phyloP scores from a whole-genome alignment of 257 asterid species.

The Solanum chmielewskii region DNA sequence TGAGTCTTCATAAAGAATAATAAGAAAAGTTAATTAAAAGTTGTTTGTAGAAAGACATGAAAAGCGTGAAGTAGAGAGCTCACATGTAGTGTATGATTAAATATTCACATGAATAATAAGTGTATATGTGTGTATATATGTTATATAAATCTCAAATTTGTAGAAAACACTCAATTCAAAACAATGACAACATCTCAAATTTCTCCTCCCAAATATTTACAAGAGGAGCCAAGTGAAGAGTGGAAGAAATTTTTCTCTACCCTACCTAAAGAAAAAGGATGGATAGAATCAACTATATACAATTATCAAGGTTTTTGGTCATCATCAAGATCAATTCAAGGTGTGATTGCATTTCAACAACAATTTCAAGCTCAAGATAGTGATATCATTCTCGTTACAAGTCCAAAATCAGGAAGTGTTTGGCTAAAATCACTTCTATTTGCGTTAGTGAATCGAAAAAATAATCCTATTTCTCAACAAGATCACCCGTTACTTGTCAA shows the following conservation, averaged over 20 bases:
- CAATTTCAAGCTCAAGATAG: constrained; percentile 15
- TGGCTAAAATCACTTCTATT: not conserved
- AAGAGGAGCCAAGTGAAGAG: not conserved
- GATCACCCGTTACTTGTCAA: constrained; percentile 4
- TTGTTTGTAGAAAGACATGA: not conserved
- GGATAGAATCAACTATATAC: constrained; percentile 14
- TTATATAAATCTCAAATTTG: not conserved
- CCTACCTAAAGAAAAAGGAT: not conserved
- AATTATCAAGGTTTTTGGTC: constrained; percentile 47
- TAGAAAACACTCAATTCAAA: not conserved
- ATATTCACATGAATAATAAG: not conserved
- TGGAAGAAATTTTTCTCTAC: not conserved
- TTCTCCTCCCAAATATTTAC: not conserved
- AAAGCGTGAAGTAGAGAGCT: not conserved
- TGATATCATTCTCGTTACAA: constrained; percentile 32
- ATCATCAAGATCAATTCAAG: constrained; percentile 17
- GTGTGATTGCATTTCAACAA: constrained; percentile 18
- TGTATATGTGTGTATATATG: not conserved
- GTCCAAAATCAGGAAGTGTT: constrained; percentile 34
- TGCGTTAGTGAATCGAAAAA: not conserved
- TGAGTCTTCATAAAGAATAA: not conserved
- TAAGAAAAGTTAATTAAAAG: not conserved
- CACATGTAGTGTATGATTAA: not conserved
- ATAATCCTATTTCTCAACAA: not conserved
- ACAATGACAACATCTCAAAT: not conserved